These are phyloP conservation scores for Albifimbria verrucaria DNA, from an alignment of 2,329 filamentous ascomycete species.

Conservation along the genomic window DNA sequence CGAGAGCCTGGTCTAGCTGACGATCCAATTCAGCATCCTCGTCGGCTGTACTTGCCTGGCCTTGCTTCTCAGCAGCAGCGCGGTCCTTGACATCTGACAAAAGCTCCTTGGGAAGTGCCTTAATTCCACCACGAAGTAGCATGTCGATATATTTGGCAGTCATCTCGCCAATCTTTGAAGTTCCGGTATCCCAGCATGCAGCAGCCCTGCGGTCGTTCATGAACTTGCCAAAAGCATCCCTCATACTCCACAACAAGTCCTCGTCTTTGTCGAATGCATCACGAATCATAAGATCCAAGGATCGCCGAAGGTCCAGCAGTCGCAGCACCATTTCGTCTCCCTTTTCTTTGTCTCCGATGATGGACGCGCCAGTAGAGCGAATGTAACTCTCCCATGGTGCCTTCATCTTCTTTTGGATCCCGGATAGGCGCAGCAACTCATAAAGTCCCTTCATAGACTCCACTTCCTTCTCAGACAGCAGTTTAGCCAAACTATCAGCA, in stretches of 20 bases:
- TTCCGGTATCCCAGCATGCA: conserved; percentile 73
- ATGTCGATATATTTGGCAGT: conserved; percentile 95
- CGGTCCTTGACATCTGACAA: conserved; percentile 59
- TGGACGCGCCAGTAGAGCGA: conserved; percentile 65
- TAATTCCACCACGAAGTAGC: conserved; percentile 82
- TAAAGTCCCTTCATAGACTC: conserved; percentile 74
- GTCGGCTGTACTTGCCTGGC: conserved; percentile 68
- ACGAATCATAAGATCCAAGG: conserved; percentile 72
- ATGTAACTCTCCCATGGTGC: conserved; percentile 78
- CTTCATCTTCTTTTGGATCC: conserved; percentile 67
- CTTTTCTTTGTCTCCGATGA: conserved; percentile 76
- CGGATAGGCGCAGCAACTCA: conserved; percentile 67
- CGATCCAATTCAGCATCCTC: conserved; percentile 90
- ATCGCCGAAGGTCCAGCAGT: conserved; percentile 75
- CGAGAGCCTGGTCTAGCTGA: conserved; percentile 87
- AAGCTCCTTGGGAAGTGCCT: conserved; percentile 70
- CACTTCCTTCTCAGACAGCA: conserved; percentile 69
- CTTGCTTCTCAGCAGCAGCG: conserved; percentile 55
- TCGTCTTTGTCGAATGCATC: conserved; percentile 75
- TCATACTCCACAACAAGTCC: conserved; percentile 71
- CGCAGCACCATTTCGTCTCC: conserved; percentile 84
- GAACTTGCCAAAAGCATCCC: conserved; percentile 83
- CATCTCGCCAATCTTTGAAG: conserved; percentile 96
- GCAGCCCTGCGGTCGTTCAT: conserved; percentile 85
- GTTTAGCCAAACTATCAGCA: conserved; percentile 62